Percentiles rank a stretch among this genome's conserved stretches.
Evolutionary conservation across 345 rosid genomes (phyloP).

Genomic region (Xanthoceras sorbifolium): DNA sequence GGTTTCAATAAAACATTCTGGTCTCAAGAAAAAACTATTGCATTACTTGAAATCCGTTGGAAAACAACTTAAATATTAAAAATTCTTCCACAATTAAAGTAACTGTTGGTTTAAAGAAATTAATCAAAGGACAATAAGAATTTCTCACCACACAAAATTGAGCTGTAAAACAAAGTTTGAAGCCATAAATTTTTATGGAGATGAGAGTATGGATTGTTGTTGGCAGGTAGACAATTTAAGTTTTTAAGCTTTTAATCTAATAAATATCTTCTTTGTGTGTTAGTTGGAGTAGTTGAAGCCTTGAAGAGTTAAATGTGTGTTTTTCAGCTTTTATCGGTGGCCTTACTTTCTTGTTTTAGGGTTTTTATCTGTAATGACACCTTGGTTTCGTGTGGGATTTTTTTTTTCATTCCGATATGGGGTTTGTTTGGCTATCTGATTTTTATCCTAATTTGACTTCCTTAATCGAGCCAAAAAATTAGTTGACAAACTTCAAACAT

Average conservation of each 20-base stretch:
- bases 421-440: conserved; percentile 11
- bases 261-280: neutral
- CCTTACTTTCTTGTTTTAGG: conserved; percentile 9
- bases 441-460: neutral
- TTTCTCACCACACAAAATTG: neutral
- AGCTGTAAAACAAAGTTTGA: neutral
- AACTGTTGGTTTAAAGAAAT: neutral
- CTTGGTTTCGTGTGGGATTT: neutral
- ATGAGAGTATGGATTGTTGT: neutral
- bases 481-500: neutral
- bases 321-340: conserved; percentile 13
- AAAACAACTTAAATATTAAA: too few relatives aligned
- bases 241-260: neutral
- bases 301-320: neutral
- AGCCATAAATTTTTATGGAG: neutral
- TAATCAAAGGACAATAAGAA: too few relatives aligned
- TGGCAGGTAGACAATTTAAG: neutral
- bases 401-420: neutral
- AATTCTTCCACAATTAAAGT: too few relatives aligned
- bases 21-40: too few relatives aligned
- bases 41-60: too few relatives aligned
- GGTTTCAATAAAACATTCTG: too few relatives aligned
- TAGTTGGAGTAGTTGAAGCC: conserved; percentile 34
- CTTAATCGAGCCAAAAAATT: neutral
- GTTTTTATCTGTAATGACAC: neutral